Percentiles rank a stretch among this genome's conserved stretches.
These are phyloP conservation scores for Trametes versicolor DNA, from an alignment of 1,284 basidiomycete genomes.

Conservation along the genomic window DNA sequence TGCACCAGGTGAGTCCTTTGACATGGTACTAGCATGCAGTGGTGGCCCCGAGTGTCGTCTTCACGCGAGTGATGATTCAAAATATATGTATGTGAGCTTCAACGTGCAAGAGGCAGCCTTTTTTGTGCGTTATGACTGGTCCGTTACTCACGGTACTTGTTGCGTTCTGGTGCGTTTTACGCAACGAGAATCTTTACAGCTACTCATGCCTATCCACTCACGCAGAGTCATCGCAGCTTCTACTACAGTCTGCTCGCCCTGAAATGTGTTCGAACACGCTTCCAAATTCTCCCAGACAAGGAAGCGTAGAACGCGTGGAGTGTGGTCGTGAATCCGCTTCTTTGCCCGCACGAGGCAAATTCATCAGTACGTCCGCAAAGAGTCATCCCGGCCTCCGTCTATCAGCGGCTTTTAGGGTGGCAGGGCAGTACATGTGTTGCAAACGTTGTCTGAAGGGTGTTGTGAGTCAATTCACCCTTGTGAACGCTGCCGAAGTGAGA, in stretches of 20 bases:
- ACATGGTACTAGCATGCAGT: too few relatives aligned
- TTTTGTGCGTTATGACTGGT: background rate
- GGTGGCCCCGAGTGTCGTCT: too few relatives aligned
- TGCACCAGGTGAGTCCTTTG: too few relatives aligned
- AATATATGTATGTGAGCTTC: too few relatives aligned
- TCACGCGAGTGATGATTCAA: too few relatives aligned
- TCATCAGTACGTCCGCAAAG: background rate
- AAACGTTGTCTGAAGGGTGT: background rate
- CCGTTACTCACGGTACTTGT: background rate
- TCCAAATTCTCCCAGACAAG: too few relatives aligned
- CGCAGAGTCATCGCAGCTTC: too few relatives aligned
- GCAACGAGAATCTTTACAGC: too few relatives aligned
- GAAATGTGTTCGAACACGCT: background rate
- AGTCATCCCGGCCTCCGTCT: background rate
- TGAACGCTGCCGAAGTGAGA: background rate
- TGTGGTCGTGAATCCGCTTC: background rate
- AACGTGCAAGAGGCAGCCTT: background rate
- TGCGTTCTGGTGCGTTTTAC: background rate
- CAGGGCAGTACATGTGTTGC: background rate
- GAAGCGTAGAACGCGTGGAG: background rate
- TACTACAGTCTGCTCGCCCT: too few relatives aligned
- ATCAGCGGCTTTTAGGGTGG: background rate
- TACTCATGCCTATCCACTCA: too few relatives aligned
- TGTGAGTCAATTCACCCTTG: background rate
- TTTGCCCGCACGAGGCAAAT: background rate